These are phyloP conservation scores for Volvox africanus DNA, from an alignment of 139 green algal species.

Conservation along the genomic window DNA sequence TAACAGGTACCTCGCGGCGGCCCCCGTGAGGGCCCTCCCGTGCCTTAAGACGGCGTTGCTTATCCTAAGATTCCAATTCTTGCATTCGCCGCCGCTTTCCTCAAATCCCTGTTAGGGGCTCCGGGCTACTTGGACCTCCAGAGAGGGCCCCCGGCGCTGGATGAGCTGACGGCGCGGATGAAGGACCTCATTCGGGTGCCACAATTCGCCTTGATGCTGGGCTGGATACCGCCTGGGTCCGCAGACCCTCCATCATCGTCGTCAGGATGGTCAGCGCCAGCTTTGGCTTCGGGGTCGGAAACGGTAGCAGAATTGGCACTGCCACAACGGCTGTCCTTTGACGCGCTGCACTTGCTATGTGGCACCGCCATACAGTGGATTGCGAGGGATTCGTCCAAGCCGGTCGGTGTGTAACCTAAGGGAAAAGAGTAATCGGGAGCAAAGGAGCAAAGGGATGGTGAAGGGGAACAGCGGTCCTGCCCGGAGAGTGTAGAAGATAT, in stretches of 20 bases:
- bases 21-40: no score
- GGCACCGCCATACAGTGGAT: slow-evolving; percentile 47
- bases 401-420: slow-evolving; percentile 41
- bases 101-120: neutral
- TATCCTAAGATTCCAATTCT: no score
- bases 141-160: neutral
- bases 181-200: neutral
- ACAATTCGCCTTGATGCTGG: neutral
- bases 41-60: no score
- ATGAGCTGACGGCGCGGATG: neutral
- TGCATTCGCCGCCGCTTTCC: no score
- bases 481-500: no score
- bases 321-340: slow-evolving; percentile 47
- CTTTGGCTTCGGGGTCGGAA: neutral
- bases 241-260: neutral
- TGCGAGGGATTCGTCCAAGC: slow-evolving; percentile 48
- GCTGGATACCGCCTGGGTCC: neutral
- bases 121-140: slow-evolving; percentile 11
- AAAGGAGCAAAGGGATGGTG: no score
- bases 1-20: no score
- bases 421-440: no score
- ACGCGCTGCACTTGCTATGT: slow-evolving; percentile 47
- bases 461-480: no score
- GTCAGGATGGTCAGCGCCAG: no score
- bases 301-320: neutral